Evolutionary conservation across 2,329 filamentous ascomycete genomes (phyloP).

Genomic region (Lasiodiplodia sp.): DNA sequence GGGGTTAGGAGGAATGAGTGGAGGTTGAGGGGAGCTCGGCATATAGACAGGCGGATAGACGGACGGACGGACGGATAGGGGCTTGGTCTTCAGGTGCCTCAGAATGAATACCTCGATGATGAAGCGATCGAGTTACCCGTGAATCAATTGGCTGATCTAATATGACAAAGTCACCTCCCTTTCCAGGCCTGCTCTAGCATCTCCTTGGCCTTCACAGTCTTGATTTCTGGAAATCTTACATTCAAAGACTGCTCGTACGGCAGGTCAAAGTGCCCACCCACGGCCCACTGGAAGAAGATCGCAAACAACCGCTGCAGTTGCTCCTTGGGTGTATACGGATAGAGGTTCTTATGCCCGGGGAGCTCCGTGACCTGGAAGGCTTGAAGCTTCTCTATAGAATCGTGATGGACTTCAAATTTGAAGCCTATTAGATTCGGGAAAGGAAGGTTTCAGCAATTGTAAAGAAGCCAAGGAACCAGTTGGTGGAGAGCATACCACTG

Average conservation of each 20-base stretch:
- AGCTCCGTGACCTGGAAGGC: neutral
- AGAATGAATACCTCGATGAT: no score
- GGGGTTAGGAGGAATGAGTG: no score
- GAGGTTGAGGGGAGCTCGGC: no score
- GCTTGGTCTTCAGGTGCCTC: no score
- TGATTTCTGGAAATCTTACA: neutral
- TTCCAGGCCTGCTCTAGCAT: neutral
- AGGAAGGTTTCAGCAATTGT: neutral
- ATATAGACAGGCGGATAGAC: no score
- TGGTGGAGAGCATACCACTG: no score
- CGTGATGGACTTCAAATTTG: neutral
- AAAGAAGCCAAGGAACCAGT: no score
- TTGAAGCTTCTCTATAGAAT: neutral
- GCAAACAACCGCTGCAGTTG: neutral
- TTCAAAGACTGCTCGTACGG: neutral
- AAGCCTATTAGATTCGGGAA: neutral
- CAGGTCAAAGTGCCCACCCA: neutral
- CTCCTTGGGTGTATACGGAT: neutral
- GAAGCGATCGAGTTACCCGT: no score
- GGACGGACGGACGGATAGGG: no score
- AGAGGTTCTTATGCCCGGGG: neutral
- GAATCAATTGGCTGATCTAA: no score
- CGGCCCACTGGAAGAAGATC: neutral
- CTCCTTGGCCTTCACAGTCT: neutral
- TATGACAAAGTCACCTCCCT: neutral